Evolutionary conservation across 225 moss, liverwort and hornwort genomes (phyloP).

Genomic region (Antitrichia curtipendula): DNA sequence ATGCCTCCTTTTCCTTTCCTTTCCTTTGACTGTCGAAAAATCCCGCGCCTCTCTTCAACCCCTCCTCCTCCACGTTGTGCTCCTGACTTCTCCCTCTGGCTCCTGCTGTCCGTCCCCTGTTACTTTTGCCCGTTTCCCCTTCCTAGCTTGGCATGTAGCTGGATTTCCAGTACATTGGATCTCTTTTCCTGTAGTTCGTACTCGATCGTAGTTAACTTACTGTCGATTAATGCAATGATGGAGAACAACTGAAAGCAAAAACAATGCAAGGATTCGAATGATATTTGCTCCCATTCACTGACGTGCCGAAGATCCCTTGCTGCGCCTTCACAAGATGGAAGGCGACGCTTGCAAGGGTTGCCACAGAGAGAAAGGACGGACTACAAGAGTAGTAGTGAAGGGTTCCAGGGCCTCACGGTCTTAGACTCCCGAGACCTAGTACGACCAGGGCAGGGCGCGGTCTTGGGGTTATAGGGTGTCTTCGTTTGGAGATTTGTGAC

Average conservation of each 20-base stretch:
- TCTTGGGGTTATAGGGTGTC: not conserved
- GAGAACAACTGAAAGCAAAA: not conserved
- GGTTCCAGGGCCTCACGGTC: not conserved
- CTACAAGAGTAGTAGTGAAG: not conserved
- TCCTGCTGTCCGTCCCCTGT: not conserved
- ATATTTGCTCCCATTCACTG: not conserved
- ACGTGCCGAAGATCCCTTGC: not conserved
- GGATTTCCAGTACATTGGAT: not conserved
- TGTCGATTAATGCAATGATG: not conserved
- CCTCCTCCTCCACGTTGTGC: not conserved
- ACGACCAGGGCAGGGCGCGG: not conserved
- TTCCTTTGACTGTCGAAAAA: not conserved
- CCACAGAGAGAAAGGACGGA: not conserved
- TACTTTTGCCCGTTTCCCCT: not conserved
- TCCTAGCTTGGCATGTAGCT: not conserved
- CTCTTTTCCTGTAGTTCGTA: not conserved
- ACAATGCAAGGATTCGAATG: not conserved
- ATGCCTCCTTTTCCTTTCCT: not conserved
- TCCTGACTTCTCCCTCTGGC: not conserved
- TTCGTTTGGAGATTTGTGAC: too few species aligned
- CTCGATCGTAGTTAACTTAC: not conserved
- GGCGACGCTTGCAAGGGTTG: not conserved
- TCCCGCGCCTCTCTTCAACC: not conserved
- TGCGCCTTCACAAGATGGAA: not conserved
- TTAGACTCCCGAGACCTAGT: not conserved